Conservation (phyloP, 2,329 filamentous ascomycete species). For the Talaromyces amestolkiae region DNA sequence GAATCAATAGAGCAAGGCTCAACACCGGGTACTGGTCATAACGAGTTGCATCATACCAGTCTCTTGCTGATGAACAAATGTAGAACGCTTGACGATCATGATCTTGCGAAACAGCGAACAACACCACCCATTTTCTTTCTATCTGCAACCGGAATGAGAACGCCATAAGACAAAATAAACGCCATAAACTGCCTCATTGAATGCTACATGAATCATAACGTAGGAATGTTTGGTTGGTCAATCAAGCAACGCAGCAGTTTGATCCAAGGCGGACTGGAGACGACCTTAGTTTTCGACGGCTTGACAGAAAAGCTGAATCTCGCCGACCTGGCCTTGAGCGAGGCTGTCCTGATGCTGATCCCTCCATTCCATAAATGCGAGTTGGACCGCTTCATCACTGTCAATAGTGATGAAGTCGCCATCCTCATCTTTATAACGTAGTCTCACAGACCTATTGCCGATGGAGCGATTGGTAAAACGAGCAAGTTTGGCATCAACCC, state of each 20-base stretch:
- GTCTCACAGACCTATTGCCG: constrained; percentile 73
- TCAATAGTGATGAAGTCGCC: constrained; percentile 91
- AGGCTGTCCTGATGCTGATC: constrained; percentile 66
- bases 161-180: constrained; percentile 22
- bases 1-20: constrained; percentile 2
- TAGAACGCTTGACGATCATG: constrained; percentile 12
- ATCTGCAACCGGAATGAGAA: constrained; percentile 19
- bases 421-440: constrained; percentile 90
- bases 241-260: neutral
- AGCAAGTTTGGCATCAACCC: constrained; percentile 91
- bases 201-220: constrained; percentile 19
- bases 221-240: constrained; percentile 1
- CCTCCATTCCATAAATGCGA: constrained; percentile 91
- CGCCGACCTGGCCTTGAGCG: constrained; percentile 69
- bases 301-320: constrained; percentile 84
- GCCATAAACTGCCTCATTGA: constrained; percentile 28
- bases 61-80: constrained; percentile 1
- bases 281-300: constrained; percentile 45
- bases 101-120: constrained; percentile 8
- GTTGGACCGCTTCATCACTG: constrained; percentile 93
- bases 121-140: constrained; percentile 13
- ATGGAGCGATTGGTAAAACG: constrained; percentile 83
- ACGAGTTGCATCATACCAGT: neutral
- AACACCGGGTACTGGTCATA: neutral
- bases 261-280: constrained; percentile 8